A percentile compares a stretch with the other conserved stretches of the same genome.
These are phyloP conservation scores for Akanthomyces muscarius DNA, from an alignment of 2,329 filamentous ascomycete genomes.

Conservation along the genomic window DNA sequence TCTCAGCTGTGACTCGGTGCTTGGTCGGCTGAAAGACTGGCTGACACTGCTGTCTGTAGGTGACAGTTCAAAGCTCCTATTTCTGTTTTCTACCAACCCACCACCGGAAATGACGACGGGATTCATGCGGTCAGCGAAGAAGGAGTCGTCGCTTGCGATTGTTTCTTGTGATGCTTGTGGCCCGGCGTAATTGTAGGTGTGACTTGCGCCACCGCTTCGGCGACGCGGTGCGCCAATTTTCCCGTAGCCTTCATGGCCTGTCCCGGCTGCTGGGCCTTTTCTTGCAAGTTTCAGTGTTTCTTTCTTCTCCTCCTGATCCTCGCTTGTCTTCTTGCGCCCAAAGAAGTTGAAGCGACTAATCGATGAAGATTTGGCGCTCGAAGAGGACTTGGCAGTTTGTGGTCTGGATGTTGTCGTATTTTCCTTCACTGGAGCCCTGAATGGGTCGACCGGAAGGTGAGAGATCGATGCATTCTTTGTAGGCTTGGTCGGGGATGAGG, in stretches of 20 bases:
- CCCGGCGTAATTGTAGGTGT: conserved; percentile 41
- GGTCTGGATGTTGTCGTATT: neutral
- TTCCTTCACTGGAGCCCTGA: neutral
- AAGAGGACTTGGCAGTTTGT: conserved; percentile 36
- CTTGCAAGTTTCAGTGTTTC: conserved; percentile 42
- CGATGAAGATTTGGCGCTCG: conserved; percentile 55
- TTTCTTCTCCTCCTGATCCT: conserved; percentile 38
- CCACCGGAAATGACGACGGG: conserved; percentile 65
- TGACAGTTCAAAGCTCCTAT: conserved; percentile 45
- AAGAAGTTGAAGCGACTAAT: conserved; percentile 74
- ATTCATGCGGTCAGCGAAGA: conserved; percentile 58
- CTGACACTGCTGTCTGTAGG: conserved; percentile 51
- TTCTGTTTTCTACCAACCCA: conserved; percentile 57
- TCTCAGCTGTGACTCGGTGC: conserved; percentile 38
- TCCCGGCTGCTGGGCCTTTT: conserved; percentile 86
- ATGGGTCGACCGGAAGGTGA: conserved; percentile 22
- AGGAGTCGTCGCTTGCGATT: conserved; percentile 49
- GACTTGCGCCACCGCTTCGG: conserved; percentile 57
- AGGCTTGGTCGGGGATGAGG: conserved; percentile 28
- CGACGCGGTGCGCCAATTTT: conserved; percentile 58
- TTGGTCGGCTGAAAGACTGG: conserved; percentile 37
- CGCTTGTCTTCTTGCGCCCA: conserved; percentile 62
- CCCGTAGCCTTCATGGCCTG: conserved; percentile 84
- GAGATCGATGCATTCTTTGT: conserved; percentile 31
- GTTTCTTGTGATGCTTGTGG: conserved; percentile 50